Base-by-base conservation (phyloP, 768 basidiomycete species). In the Chalciporus piperatus region DNA sequence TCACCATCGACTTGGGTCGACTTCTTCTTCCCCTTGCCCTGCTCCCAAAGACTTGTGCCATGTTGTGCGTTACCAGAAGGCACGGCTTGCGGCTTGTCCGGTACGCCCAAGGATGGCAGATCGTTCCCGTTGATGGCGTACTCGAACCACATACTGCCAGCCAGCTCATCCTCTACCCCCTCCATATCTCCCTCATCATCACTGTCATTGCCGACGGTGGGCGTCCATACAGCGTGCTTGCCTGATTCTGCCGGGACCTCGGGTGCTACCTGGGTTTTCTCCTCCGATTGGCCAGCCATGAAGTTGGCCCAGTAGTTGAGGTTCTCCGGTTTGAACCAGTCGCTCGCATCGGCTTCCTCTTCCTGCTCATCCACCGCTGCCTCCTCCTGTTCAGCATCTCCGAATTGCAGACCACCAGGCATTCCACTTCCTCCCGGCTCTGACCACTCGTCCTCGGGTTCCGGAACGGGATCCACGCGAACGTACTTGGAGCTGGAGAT, bases 231-330 rank as follows among this genome's bases (percentile, higher is more conserved):
- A 9, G 37, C 60, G 8, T 69, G 67, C 35, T 59, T 54, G n/a
- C 48, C 56, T 3, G 33, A 16, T 32, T 53, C 52, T 45, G 48
- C 56, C 10, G 59, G 14, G 6, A 25, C 23, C 13, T 42, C 41
- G 11, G 55, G 25, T 16, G 39, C 51, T 27, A 7, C 32, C 43
- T 35, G 44, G 17, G 44, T 9, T 30, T 58, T 56, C 14, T 43
- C 12, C 44, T 58, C 57, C 14, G 61, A 2, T 7, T 50, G 53
- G 3, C 59, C 55, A 22, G 42, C 62, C 52, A 67, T 54, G 14
- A 70, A 47, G 37, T 60, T 64, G n/a, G 50, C 59, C 69, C 69
- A 69, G 47, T 70, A 69, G 45, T 33, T 56, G 16, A 59, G 38
- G 35, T 59, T 49, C 7, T 60, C 63, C 5, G 65, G 62, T 17